These are phyloP conservation scores for Acanthamoeba sp. DNA, from an alignment of 208 protist species.

Conservation along the genomic window DNA sequence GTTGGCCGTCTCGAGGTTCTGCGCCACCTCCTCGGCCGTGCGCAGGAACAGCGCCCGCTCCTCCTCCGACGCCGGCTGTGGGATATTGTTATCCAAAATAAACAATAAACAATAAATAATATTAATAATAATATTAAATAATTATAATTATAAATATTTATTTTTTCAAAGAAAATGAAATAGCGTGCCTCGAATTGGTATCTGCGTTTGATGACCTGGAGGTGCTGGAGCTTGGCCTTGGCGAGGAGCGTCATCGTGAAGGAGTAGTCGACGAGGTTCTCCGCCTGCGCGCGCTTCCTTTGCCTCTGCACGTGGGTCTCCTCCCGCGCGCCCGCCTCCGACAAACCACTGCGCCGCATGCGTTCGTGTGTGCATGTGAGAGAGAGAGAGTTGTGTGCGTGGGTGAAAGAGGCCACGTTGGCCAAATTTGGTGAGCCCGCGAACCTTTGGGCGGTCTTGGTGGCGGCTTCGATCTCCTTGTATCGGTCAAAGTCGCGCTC, in stretches of 20 bases:
- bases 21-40: background rate
- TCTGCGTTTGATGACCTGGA: background rate
- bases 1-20: background rate
- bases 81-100: too few species aligned
- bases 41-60: background rate
- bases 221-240: background rate
- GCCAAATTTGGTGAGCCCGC: too few species aligned
- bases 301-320: slow-evolving; percentile 5
- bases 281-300: slow-evolving; percentile 24
- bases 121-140: too few species aligned
- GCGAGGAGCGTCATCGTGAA: slow-evolving; percentile 1
- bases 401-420: background rate
- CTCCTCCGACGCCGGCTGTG: background rate
- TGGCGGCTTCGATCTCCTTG: background rate
- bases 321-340: background rate
- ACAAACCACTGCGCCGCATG: background rate
- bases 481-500: slow-evolving; percentile 7
- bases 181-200: background rate
- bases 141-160: too few species aligned
- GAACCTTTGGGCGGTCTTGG: background rate
- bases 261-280: slow-evolving; percentile 60
- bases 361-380: background rate
- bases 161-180: too few species aligned
- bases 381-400: background rate
- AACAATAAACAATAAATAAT: too few species aligned